Evolutionary conservation across 768 basidiomycete species (phyloP), one percentile per base, ranked within the genome.

Genomic region (Lactifluus subvellereus): DNA sequence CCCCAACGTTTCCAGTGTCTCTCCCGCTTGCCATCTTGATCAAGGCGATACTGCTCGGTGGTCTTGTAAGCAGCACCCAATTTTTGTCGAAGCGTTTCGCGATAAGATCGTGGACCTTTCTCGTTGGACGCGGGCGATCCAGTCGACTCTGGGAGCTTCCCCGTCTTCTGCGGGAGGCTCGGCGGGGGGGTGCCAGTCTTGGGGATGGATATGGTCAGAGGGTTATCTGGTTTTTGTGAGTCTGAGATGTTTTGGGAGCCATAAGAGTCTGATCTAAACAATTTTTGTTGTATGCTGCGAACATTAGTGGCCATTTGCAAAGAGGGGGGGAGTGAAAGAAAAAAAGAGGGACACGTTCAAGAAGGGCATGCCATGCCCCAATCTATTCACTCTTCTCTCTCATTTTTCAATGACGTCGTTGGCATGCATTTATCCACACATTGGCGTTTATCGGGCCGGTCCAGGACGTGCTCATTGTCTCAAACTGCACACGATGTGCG

Each of bases 1-100:
- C 97, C 97, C 96, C 96, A 98, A 69, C 92, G 82, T 76, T 98
- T 98, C 97, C 97, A 99, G 74, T 98, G 95, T 54, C 81, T 81
- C 67, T 91, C 86, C 68, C 84, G 87, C 54, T 80, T 78, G 61
- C 82, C 86, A 67, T 94, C 91, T 70, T 98, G 89, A 54, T 85
- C 76, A n/a, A 99, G 83, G 54, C 95, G 84, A 74, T 89, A 79
- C 67, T 84, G 84, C 77, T 99, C 96, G 27, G 83, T 84, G 13
- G 91, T 89, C 55, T 85, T 82, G 73, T 95, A 98, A 38, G 86
- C 78, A 4, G 76, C 69, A 1, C 91, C 91, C 37, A 95, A 78
- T 60, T 76, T 75, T 64, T 84, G 78, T 33, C 79, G 77, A 33
- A 97, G 77, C 35, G 85, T 79, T 69, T 89, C 83, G 55, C 90